Evolutionary conservation across 768 basidiomycete genomes (phyloP).

Genomic region (Tricholoma saponaceum): DNA sequence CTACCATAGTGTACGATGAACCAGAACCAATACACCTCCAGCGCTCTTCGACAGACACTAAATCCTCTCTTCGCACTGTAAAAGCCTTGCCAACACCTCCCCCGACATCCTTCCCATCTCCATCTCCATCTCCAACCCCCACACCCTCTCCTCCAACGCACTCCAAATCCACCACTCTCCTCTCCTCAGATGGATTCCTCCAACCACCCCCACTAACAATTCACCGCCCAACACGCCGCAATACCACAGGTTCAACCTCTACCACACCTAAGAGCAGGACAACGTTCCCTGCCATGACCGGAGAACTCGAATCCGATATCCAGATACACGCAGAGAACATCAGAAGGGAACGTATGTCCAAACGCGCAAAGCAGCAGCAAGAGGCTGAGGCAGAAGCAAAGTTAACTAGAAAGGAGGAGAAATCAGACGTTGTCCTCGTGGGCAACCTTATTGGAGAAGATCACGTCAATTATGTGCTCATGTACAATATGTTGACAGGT

Average conservation of each 20-base stretch:
- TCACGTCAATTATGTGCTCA: slow-evolving; percentile 97
- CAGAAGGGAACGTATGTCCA: slow-evolving; percentile 68
- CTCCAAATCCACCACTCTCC: slow-evolving; percentile 20
- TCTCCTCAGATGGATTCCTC: slow-evolving; percentile 41
- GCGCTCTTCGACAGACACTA: slow-evolving; percentile 51
- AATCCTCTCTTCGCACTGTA: slow-evolving; percentile 30
- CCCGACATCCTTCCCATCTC: slow-evolving; percentile 2
- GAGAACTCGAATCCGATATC: slow-evolving; percentile 74
- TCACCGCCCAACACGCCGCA: slow-evolving; percentile 51
- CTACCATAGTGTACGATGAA: background rate
- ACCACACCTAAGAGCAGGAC: slow-evolving; percentile 33
- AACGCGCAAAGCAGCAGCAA: slow-evolving; percentile 63
- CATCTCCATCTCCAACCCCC: slow-evolving; percentile 11
- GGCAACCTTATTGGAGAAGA: slow-evolving; percentile 98
- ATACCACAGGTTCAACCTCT: slow-evolving; percentile 62
- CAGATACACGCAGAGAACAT: slow-evolving; percentile 88
- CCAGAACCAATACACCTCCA: slow-evolving; percentile 20
- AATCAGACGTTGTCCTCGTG: slow-evolving; percentile 60
- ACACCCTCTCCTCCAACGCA: background rate
- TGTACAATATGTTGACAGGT: slow-evolving; percentile 99
- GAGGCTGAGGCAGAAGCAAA: slow-evolving; percentile 60
- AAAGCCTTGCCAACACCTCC: slow-evolving; percentile 15
- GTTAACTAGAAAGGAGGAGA: slow-evolving; percentile 32
- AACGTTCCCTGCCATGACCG: slow-evolving; percentile 30
- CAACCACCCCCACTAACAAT: slow-evolving; percentile 42